phyloP scores from a whole-genome alignment of 441 rosid species.

The Isatis lusitanica region DNA sequence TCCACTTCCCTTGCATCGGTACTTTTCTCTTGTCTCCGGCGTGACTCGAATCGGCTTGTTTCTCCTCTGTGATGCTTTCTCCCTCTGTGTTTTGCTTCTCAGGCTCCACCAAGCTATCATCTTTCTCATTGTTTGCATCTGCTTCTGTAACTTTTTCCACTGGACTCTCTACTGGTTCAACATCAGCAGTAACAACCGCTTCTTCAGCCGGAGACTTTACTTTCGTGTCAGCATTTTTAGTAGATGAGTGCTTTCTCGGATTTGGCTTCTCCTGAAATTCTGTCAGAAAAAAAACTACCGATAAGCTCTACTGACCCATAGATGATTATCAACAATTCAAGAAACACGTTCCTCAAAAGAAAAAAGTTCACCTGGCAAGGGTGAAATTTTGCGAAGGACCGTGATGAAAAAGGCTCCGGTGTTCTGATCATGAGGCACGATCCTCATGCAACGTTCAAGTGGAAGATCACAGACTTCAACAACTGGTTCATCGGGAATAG shows the following conservation, averaged over 20 bases:
- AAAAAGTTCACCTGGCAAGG: slow-evolving; percentile 58
- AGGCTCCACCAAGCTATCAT: slow-evolving; percentile 41
- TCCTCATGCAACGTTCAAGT: slow-evolving; percentile 85
- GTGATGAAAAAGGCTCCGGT: slow-evolving; percentile 92
- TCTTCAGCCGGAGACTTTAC: slow-evolving; percentile 38
- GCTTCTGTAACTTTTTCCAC: slow-evolving; percentile 45
- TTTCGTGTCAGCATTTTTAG: slow-evolving; percentile 34
- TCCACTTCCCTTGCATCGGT: slow-evolving; percentile 90
- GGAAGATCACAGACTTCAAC: slow-evolving; percentile 75
- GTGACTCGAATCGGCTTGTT: slow-evolving; percentile 44
- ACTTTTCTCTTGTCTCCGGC: slow-evolving; percentile 61
- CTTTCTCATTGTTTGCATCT: slow-evolving; percentile 42
- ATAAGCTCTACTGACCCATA: neutral
- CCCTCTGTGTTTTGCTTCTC: slow-evolving; percentile 34
- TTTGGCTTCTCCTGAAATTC: slow-evolving; percentile 46
- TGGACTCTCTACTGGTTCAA: slow-evolving; percentile 35
- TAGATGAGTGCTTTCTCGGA: slow-evolving; percentile 20
- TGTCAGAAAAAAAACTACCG: slow-evolving; percentile 4
- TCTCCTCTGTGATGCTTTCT: slow-evolving; percentile 41
- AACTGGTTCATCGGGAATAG: slow-evolving; percentile 39
- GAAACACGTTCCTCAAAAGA: neutral
- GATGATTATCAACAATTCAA: neutral
- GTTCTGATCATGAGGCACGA: slow-evolving; percentile 94
- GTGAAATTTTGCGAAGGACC: slow-evolving; percentile 68
- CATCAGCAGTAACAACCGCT: slow-evolving; percentile 38